These are phyloP conservation scores for Yarrowia porcina DNA, from an alignment of 805 yeast species.

Conservation along the genomic window DNA sequence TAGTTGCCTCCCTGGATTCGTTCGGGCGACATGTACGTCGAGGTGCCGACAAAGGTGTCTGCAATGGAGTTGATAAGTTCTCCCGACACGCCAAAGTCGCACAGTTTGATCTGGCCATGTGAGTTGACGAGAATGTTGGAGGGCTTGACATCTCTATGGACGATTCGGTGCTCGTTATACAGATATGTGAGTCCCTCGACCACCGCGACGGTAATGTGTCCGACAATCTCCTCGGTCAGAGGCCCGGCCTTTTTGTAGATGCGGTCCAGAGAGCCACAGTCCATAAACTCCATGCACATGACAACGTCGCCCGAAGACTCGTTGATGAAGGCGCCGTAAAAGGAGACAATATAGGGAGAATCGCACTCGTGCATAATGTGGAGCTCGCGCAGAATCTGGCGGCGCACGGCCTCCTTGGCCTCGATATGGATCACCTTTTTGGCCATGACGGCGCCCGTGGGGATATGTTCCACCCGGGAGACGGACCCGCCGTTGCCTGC, in stretches of 20 bases:
- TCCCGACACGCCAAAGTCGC: conserved; percentile 96
- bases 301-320: conserved; percentile 62
- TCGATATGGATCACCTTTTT: conserved; percentile 84
- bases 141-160: conserved; percentile 95
- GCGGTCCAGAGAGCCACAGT: conserved; percentile 85
- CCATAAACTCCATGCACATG: conserved; percentile 97
- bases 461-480: conserved; percentile 79
- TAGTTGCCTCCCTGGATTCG: conserved; percentile 92
- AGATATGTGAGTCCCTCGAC: conserved; percentile 80
- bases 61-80: conserved; percentile 92
- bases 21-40: conserved; percentile 97
- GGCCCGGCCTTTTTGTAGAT: conserved; percentile 81
- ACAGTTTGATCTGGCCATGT: conserved; percentile 80
- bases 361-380: conserved; percentile 86
- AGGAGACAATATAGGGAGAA: conserved; percentile 76
- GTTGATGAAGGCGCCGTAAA: conserved; percentile 82
- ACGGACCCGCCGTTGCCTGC: conserved; percentile 95
- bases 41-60: conserved; percentile 97
- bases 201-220: conserved; percentile 84
- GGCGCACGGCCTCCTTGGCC: conserved; percentile 68
- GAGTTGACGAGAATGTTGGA: conserved; percentile 86
- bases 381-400: conserved; percentile 83
- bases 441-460: conserved; percentile 86
- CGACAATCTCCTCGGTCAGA: conserved; percentile 88
- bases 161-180: conserved; percentile 79